phyloP scores from a whole-genome alignment of 2,329 filamentous ascomycete species.

The Monosporascus cannonballus region DNA sequence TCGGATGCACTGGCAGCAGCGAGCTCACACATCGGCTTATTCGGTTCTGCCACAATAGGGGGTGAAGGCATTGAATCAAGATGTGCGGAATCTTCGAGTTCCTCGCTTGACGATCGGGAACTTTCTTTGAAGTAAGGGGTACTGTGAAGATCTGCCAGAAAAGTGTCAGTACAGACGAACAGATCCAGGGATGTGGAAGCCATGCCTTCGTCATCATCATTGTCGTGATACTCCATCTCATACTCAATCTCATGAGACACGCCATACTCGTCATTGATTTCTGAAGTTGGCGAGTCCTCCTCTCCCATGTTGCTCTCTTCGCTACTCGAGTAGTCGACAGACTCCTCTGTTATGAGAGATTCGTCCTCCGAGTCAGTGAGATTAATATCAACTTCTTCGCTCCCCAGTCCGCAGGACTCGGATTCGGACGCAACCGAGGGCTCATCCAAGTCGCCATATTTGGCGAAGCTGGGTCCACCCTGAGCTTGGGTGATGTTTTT shows the following conservation, averaged over 20 bases:
- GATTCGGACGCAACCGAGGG: background rate
- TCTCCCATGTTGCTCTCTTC: background rate
- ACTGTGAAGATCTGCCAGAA: background rate
- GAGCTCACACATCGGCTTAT: background rate
- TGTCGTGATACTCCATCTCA: constrained; percentile 6
- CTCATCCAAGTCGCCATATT: background rate
- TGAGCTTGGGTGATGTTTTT: too few species aligned
- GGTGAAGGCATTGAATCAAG: constrained; percentile 1
- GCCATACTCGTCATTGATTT: constrained; percentile 2
- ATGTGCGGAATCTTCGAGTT: constrained; percentile 1
- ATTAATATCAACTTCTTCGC: constrained; percentile 3
- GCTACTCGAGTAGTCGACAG: constrained; percentile 1
- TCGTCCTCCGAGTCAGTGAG: constrained; percentile 6
- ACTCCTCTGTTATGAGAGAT: constrained; percentile 4
- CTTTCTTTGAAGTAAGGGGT: constrained; percentile 6
- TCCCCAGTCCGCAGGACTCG: constrained; percentile 2
- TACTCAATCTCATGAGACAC: constrained; percentile 3
- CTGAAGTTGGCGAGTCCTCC: constrained; percentile 5
- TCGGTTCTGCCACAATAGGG: background rate
- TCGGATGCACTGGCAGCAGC: constrained; percentile 2
- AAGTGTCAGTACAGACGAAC: background rate
- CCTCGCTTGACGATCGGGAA: constrained; percentile 7
- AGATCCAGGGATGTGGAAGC: background rate
- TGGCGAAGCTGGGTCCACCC: background rate
- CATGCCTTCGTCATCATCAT: constrained; percentile 12